Evolutionary conservation across 257 asterid species (phyloP).

Genomic region (Gynochthodes officinalis): DNA sequence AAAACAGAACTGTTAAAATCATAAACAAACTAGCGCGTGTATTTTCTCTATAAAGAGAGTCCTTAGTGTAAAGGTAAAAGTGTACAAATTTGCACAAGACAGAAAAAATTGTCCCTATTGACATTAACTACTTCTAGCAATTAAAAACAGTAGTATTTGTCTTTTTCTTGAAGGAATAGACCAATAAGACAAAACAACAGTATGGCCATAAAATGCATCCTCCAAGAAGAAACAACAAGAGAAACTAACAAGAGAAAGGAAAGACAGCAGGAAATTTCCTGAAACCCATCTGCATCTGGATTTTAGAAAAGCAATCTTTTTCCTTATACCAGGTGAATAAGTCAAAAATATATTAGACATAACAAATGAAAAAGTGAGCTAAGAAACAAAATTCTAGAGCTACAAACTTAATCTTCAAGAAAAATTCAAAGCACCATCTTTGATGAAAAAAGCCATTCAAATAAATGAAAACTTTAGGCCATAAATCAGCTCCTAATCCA

Average conservation of each 20-base stretch:
- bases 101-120: background rate
- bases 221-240: slow-evolving; percentile 6
- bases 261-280: background rate
- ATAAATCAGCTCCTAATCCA: background rate
- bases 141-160: background rate
- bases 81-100: background rate
- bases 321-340: background rate
- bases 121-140: background rate
- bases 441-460: background rate
- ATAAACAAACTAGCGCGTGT: background rate
- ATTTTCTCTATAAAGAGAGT: background rate
- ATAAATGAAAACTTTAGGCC: background rate
- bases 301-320: background rate
- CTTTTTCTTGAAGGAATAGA: background rate
- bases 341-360: background rate
- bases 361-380: background rate
- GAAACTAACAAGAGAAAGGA: background rate
- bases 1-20: slow-evolving; percentile 11
- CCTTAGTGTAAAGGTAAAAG: background rate
- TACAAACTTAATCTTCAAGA: background rate
- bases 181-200: background rate
- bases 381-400: slow-evolving; percentile 1
- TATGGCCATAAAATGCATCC: background rate
- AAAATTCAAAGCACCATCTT: background rate
- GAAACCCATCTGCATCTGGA: background rate